Percentiles rank a stretch among this genome's conserved stretches.
phyloP scores from a whole-genome alignment of 2,329 filamentous ascomycete species.

The Cladorrhinum sp. region DNA sequence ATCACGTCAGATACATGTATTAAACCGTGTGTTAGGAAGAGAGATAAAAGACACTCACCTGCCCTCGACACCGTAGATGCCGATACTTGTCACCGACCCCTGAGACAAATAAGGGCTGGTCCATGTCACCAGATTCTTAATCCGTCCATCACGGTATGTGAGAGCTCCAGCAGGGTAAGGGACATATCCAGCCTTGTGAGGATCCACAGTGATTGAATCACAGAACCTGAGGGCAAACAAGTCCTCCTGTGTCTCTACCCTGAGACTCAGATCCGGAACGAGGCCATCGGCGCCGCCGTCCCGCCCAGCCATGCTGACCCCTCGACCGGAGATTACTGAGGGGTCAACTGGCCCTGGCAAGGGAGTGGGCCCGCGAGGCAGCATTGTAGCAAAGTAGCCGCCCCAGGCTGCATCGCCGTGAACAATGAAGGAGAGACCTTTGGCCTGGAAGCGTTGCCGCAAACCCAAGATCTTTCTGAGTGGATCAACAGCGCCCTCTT shows the following conservation, averaged over 20 bases:
- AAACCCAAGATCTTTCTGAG: slow-evolving; percentile 38
- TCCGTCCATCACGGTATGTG: slow-evolving; percentile 43
- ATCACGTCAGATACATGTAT: no score
- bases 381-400: slow-evolving; percentile 47
- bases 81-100: slow-evolving; percentile 34
- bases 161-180: slow-evolving; percentile 45
- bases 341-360: background rate
- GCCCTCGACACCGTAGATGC: slow-evolving; percentile 40
- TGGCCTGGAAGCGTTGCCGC: slow-evolving; percentile 39
- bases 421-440: slow-evolving; percentile 44
- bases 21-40: no score
- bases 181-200: slow-evolving; percentile 47
- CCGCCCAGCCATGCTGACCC: slow-evolving; percentile 25
- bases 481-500: slow-evolving; percentile 46
- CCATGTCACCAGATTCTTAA: slow-evolving; percentile 44
- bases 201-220: slow-evolving; percentile 47
- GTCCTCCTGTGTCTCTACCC: slow-evolving; percentile 37
- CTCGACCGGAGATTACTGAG: background rate
- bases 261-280: slow-evolving; percentile 36
- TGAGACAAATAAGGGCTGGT: slow-evolving; percentile 40
- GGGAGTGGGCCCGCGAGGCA: slow-evolving; percentile 30
- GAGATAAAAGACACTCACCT: no score
- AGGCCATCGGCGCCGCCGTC: slow-evolving; percentile 30
- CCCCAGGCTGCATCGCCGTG: slow-evolving; percentile 50
- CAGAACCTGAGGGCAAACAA: slow-evolving; percentile 38